phyloP scores from a whole-genome alignment of 164 flowering plant species.

The Cinnamomum micranthum region DNA sequence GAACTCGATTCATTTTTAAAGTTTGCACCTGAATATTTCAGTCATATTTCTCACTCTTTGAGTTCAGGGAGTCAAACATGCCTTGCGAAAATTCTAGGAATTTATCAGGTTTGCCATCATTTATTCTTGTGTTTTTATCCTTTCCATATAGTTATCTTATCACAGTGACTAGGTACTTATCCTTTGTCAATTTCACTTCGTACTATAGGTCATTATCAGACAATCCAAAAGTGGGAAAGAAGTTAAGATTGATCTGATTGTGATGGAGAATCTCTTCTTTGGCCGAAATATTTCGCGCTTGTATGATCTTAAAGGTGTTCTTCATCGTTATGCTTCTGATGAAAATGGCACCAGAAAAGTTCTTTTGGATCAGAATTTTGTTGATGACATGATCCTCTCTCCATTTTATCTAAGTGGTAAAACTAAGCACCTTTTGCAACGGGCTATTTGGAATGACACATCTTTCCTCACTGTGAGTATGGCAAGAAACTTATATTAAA shows the following conservation, averaged over 20 bases:
- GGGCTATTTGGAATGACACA: slow-evolving; percentile 96
- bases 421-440: slow-evolving; percentile 58
- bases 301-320: slow-evolving; percentile 95
- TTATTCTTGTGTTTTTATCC: background rate
- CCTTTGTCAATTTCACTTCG: background rate
- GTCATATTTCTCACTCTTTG: slow-evolving; percentile 65
- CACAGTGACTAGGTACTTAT: background rate
- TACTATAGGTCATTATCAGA: slow-evolving; percentile 56
- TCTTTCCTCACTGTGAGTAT: slow-evolving; percentile 80
- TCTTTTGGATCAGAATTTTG: slow-evolving; percentile 87
- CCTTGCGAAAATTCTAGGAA: slow-evolving; percentile 90
- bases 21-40: slow-evolving; percentile 79
- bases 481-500: background rate
- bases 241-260: slow-evolving; percentile 71
- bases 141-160: background rate
- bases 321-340: slow-evolving; percentile 57
- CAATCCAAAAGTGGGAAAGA: slow-evolving; percentile 71
- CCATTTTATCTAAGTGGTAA: slow-evolving; percentile 69
- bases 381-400: slow-evolving; percentile 70
- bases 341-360: slow-evolving; percentile 32
- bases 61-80: slow-evolving; percentile 72
- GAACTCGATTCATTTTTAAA: slow-evolving; percentile 79
- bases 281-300: slow-evolving; percentile 59
- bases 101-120: slow-evolving; percentile 69
- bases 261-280: slow-evolving; percentile 88